A percentile compares a stretch with the other conserved stretches of the same genome.
These are phyloP conservation scores for Coemansia sp. DNA, from an alignment of 192 early-diverging fungal genomes.

Conservation along the genomic window DNA sequence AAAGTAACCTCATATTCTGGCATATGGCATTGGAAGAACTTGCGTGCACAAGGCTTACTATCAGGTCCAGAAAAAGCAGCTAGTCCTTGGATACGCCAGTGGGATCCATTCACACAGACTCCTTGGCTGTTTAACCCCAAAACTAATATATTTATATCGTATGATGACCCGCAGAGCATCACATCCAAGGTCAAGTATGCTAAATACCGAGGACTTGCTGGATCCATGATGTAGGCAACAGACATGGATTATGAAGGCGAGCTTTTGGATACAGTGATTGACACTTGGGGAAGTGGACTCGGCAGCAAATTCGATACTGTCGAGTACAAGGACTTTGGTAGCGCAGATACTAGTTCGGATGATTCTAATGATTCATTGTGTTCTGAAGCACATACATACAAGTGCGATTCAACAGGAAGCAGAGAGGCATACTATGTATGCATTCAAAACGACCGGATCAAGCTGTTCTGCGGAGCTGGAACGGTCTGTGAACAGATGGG, in stretches of 20 bases:
- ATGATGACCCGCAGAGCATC: conserved; percentile 66
- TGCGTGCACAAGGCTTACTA: conserved; percentile 60
- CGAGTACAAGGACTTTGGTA: too few relatives aligned
- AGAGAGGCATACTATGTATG: neutral
- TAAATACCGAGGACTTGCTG: conserved; percentile 55
- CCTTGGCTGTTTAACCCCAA: conserved; percentile 69
- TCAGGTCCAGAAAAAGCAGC: conserved; percentile 52
- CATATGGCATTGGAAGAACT: conserved; percentile 65
- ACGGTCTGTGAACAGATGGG: neutral
- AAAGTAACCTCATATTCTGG: conserved; percentile 52
- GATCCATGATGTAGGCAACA: conserved; percentile 61
- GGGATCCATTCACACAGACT: conserved; percentile 62
- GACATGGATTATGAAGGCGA: conserved; percentile 58
- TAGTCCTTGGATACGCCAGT: conserved; percentile 62
- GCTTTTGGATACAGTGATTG: conserved; percentile 43
- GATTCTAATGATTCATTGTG: neutral
- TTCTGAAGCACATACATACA: neutral
- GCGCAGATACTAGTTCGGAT: too few relatives aligned
- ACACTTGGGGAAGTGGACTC: neutral
- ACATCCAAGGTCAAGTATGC: conserved; percentile 63
- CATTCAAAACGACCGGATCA: neutral
- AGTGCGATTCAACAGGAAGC: neutral
- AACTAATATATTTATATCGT: conserved; percentile 64
- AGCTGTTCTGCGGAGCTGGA: neutral
- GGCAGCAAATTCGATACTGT: too few relatives aligned